Evolutionary conservation across 805 yeast species (phyloP).

Genomic region (Teunomyces funiuensis): DNA sequence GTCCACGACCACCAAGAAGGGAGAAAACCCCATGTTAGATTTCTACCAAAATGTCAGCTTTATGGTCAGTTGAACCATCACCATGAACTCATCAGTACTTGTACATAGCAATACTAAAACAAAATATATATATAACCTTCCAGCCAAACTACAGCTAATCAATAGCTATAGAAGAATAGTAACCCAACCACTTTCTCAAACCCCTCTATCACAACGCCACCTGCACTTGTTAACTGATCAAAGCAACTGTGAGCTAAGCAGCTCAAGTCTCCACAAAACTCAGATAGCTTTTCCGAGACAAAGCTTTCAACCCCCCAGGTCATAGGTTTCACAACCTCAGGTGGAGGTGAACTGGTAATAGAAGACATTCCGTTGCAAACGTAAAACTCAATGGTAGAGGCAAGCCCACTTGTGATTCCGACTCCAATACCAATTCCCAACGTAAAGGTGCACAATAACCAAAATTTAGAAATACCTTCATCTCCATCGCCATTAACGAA

Average conservation of each 20-base stretch:
- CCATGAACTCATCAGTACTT: not conserved
- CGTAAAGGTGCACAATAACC: constrained; percentile 34
- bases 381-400: constrained; percentile 14
- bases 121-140: constrained; percentile 1
- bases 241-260: not conserved
- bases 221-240: constrained; percentile 6
- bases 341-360: not conserved
- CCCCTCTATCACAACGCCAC: constrained; percentile 21
- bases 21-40: constrained; percentile 83
- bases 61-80: constrained; percentile 40
- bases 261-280: not conserved
- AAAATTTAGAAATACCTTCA: constrained; percentile 10
- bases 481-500: constrained; percentile 7
- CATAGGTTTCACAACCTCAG: not conserved
- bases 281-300: not conserved
- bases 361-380: not conserved
- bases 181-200: constrained; percentile 20
- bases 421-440: constrained; percentile 40
- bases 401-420: constrained; percentile 26
- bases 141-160: constrained; percentile 4
- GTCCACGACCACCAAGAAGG: constrained; percentile 66
- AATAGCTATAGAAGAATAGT: constrained; percentile 3
- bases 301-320: not conserved
- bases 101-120: constrained; percentile 4
- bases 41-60: constrained; percentile 76